These are phyloP conservation scores for Kwoniella sp. DNA, from an alignment of 768 basidiomycete genomes.

Conservation along the genomic window DNA sequence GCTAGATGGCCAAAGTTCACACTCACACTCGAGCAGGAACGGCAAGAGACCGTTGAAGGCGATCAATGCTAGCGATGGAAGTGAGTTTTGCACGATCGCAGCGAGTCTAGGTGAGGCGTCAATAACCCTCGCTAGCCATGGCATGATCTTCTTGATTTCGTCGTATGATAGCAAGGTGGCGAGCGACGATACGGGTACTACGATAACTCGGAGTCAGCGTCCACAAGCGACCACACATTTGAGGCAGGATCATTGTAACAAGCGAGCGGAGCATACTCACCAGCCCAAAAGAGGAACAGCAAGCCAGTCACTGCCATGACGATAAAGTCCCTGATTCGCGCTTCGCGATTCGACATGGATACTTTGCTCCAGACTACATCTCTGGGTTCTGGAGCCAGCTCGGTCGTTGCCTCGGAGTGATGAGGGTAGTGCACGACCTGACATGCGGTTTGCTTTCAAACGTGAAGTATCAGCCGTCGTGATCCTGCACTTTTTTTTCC, in stretches of 20 bases:
- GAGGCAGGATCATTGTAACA: not conserved
- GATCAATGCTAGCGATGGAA: slow-evolving; percentile 89
- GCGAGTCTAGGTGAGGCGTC: slow-evolving; percentile 68
- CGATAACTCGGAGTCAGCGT: slow-evolving; percentile 8
- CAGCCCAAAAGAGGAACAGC: slow-evolving; percentile 83
- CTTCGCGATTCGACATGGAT: slow-evolving; percentile 64
- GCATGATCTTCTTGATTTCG: slow-evolving; percentile 86
- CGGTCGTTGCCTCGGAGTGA: slow-evolving; percentile 68
- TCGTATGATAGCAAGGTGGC: slow-evolving; percentile 86
- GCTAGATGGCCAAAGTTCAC: no score
- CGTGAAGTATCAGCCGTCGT: no score
- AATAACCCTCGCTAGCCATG: slow-evolving; percentile 83
- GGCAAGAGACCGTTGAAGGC: slow-evolving; percentile 84
- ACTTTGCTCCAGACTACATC: slow-evolving; percentile 96
- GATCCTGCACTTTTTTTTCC: no score
- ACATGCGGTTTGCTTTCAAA: slow-evolving; percentile 83
- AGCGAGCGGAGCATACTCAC: slow-evolving; percentile 28
- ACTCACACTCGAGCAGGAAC: slow-evolving; percentile 79
- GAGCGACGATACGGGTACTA: slow-evolving; percentile 80
- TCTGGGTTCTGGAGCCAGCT: slow-evolving; percentile 85
- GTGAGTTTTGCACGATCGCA: slow-evolving; percentile 89
- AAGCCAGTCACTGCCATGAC: slow-evolving; percentile 70
- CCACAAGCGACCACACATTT: not conserved
- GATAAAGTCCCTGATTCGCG: slow-evolving; percentile 69
- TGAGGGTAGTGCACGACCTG: slow-evolving; percentile 77